A percentile compares a stretch with the other conserved stretches of the same genome.
Conservation (phyloP, 2,329 filamentous ascomycete genomes). For the Aquanectria penicillioides region DNA sequence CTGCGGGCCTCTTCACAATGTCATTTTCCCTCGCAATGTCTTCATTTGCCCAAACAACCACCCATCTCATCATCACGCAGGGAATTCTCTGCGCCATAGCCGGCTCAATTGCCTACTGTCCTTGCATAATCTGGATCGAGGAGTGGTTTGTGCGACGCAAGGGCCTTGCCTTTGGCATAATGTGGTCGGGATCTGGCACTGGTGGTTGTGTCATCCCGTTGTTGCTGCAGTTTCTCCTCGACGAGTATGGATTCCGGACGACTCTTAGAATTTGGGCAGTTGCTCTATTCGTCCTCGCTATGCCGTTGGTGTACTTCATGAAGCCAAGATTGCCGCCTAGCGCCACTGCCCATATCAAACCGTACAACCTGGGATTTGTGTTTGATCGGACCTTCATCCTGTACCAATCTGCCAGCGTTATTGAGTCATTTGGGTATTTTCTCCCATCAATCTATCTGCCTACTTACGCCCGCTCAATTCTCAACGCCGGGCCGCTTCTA, state of each 20-base stretch:
- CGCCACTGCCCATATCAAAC: conserved; percentile 36
- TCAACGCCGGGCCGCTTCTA: conserved; percentile 56
- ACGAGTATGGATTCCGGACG: background rate
- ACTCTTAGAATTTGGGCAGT: conserved; percentile 53
- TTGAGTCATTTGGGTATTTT: conserved; percentile 67
- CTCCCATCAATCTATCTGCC: conserved; percentile 68
- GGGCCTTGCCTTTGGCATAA: conserved; percentile 63
- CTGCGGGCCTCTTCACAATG: conserved; percentile 55
- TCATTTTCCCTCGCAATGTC: conserved; percentile 58
- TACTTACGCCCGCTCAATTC: conserved; percentile 58
- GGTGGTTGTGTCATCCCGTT: conserved; percentile 10
- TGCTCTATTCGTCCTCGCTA: conserved; percentile 56
- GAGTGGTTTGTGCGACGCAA: conserved; percentile 60
- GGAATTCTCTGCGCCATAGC: conserved; percentile 67
- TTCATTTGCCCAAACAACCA: conserved; percentile 58
- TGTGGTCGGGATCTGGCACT: conserved; percentile 48
- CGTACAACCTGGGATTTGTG: conserved; percentile 58
- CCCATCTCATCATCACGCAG: conserved; percentile 64
- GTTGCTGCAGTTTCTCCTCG: background rate
- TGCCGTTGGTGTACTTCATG: conserved; percentile 62
- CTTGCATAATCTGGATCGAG: conserved; percentile 63
- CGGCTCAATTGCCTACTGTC: conserved; percentile 61
- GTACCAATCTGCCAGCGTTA: conserved; percentile 63
- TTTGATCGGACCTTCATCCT: conserved; percentile 61
- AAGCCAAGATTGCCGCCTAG: conserved; percentile 58